Evolutionary conservation across 805 yeast genomes (phyloP).

Genomic region (Starmerella asiatica): DNA sequence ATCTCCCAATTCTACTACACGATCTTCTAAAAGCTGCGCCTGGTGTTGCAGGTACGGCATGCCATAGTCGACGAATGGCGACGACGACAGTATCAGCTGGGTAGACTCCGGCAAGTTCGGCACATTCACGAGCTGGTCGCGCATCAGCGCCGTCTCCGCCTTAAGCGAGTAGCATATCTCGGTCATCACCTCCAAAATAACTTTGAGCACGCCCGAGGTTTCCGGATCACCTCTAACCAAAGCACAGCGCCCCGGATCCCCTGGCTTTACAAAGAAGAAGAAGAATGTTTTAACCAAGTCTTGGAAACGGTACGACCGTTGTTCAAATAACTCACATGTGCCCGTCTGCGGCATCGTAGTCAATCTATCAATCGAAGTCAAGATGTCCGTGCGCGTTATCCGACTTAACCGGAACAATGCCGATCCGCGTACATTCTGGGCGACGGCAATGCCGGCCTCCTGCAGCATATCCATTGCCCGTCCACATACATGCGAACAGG

Average conservation of each 20-base stretch:
- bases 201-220: slow-evolving; percentile 55
- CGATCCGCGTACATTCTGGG: slow-evolving; percentile 65
- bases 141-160: slow-evolving; percentile 61
- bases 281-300: slow-evolving; percentile 50
- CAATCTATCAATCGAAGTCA: slow-evolving; percentile 71
- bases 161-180: slow-evolving; percentile 66
- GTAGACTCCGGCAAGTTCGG: slow-evolving; percentile 24
- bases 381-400: slow-evolving; percentile 71
- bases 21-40: slow-evolving; percentile 41
- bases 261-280: slow-evolving; percentile 65
- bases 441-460: slow-evolving; percentile 67
- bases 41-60: slow-evolving; percentile 49
- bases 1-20: slow-evolving; percentile 17
- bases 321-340: slow-evolving; percentile 56
- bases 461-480: slow-evolving; percentile 59
- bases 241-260: slow-evolving; percentile 69
- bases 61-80: slow-evolving; percentile 70
- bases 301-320: slow-evolving; percentile 47
- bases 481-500: slow-evolving; percentile 71
- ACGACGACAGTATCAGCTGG: slow-evolving; percentile 46
- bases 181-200: slow-evolving; percentile 65
- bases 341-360: slow-evolving; percentile 66
- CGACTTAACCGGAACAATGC: slow-evolving; percentile 67
- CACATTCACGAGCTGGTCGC: slow-evolving; percentile 48
- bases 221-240: slow-evolving; percentile 61